These are phyloP conservation scores for Vigna hirtella DNA, from an alignment of 306 rosid genomes.

Conservation along the genomic window DNA sequence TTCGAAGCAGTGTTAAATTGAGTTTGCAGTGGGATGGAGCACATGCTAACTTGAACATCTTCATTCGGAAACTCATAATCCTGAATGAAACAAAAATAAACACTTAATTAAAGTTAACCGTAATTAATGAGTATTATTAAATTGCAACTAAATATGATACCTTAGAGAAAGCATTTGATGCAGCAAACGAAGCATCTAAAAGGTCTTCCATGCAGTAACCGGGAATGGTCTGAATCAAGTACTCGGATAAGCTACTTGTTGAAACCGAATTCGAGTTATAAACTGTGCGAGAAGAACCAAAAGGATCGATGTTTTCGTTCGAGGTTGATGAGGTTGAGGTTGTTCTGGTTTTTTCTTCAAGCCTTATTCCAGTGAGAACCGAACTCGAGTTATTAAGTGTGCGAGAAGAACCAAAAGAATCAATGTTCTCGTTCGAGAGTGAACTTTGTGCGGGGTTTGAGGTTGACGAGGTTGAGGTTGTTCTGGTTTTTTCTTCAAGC, in stretches of 20 bases:
- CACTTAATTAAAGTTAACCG: background rate
- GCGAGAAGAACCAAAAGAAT: slow-evolving; percentile 12
- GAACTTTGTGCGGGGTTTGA: slow-evolving; percentile 13
- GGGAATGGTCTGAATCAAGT: slow-evolving; percentile 75
- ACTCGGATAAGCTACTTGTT: slow-evolving; percentile 76
- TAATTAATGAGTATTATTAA: no score
- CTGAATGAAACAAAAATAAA: slow-evolving; percentile 32
- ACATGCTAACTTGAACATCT: slow-evolving; percentile 24
- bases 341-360: slow-evolving; percentile 42
- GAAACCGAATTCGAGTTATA: slow-evolving; percentile 59
- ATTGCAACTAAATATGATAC: background rate
- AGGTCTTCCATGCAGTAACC: slow-evolving; percentile 85
- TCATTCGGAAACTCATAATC: slow-evolving; percentile 39
- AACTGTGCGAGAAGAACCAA: background rate
- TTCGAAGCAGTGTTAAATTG: background rate
- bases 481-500: slow-evolving; percentile 47
- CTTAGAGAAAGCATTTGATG: slow-evolving; percentile 62
- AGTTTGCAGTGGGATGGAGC: slow-evolving; percentile 31
- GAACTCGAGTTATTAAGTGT: slow-evolving; percentile 47
- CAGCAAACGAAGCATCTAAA: slow-evolving; percentile 61
- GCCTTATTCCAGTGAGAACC: slow-evolving; percentile 70
- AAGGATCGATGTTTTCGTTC: slow-evolving; percentile 23
- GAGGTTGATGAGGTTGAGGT: background rate
- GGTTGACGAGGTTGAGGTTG: slow-evolving; percentile 7
- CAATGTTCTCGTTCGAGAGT: slow-evolving; percentile 19